Percentiles rank a stretch among this genome's conserved stretches.
Evolutionary conservation across 1,284 basidiomycete genomes (phyloP).

Genomic region (Apiotrichum veenhuisii): DNA sequence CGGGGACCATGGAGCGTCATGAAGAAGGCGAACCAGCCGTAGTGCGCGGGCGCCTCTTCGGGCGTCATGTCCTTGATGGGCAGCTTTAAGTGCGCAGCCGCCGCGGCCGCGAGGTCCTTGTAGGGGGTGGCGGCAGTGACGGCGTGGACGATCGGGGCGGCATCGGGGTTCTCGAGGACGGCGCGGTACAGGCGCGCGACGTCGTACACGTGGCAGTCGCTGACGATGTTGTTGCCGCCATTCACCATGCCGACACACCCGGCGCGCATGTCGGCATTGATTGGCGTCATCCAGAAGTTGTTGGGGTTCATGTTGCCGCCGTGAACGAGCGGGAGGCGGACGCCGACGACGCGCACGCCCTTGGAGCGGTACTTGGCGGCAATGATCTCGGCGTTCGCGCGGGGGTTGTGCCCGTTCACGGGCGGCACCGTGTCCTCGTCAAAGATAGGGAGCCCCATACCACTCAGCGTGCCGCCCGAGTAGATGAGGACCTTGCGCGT

Average conservation of each 20-base stretch:
- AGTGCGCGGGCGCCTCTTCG: conserved; percentile 13
- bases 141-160: conserved; percentile 24
- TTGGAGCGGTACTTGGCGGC: background rate
- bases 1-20: background rate
- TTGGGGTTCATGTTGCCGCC: conserved; percentile 14
- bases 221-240: conserved; percentile 15
- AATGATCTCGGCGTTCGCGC: conserved; percentile 8
- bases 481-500: conserved; percentile 23
- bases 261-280: conserved; percentile 11
- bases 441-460: background rate
- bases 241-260: conserved; percentile 24
- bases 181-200: conserved; percentile 25
- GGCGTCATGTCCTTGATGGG: conserved; percentile 6
- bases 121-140: conserved; percentile 15
- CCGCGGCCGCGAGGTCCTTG: conserved; percentile 19
- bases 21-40: conserved; percentile 8
- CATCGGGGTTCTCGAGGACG: conserved; percentile 19
- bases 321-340: conserved; percentile 31
- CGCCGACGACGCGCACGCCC: conserved; percentile 17
- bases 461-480: conserved; percentile 12
- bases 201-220: conserved; percentile 24
- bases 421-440: background rate
- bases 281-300: conserved; percentile 17
- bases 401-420: background rate
- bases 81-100: conserved; percentile 20